phyloP scores from a whole-genome alignment of 345 rosid species.

The Zanthoxylum bungeanum region DNA sequence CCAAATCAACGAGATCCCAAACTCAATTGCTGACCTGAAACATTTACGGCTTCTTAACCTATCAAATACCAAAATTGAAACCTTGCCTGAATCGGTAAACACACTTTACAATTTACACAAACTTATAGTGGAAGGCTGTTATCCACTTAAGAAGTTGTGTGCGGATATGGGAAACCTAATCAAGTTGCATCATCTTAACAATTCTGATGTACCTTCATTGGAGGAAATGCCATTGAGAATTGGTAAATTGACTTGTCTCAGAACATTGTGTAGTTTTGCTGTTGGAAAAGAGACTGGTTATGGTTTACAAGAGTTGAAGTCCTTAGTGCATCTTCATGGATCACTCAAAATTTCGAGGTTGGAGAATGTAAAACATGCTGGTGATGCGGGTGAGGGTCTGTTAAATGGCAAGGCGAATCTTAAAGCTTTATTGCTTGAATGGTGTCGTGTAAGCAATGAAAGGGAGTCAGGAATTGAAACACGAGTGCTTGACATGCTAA shows the following conservation, averaged over 20 bases:
- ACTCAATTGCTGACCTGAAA: background rate
- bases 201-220: background rate
- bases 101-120: slow-evolving; percentile 16
- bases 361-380: background rate
- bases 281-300: background rate
- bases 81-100: slow-evolving; percentile 14
- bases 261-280: background rate
- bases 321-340: background rate
- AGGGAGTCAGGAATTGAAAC: background rate
- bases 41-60: slow-evolving; percentile 16
- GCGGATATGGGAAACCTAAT: background rate
- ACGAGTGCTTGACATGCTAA: background rate
- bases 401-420: background rate
- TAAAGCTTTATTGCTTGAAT: background rate
- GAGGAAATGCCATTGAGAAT: background rate
- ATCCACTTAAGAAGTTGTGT: background rate
- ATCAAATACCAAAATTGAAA: no score
- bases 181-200: background rate
- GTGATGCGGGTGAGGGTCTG: background rate
- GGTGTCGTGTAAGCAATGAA: background rate
- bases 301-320: background rate
- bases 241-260: background rate
- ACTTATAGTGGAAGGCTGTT: background rate
- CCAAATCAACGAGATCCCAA: background rate
- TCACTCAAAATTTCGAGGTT: slow-evolving; percentile 1